phyloP scores from a whole-genome alignment of 2,329 filamentous ascomycete genomes.

The Neofusicoccum kwambonambiense region DNA sequence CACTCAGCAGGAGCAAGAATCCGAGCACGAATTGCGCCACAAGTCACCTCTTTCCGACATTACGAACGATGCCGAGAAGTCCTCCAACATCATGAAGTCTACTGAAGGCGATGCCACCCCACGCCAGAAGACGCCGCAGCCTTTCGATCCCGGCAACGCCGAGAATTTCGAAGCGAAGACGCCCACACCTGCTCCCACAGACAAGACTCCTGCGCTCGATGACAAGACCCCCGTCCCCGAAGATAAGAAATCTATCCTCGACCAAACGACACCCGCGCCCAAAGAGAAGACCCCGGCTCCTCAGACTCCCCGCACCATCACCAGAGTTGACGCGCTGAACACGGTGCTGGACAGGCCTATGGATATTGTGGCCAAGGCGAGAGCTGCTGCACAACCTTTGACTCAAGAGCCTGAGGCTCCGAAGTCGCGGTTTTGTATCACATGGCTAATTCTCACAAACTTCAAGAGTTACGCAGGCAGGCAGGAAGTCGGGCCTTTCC shows the following conservation, averaged over 20 bases:
- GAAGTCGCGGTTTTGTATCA: conserved; percentile 87
- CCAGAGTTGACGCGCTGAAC: conserved; percentile 68
- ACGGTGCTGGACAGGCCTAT: conserved; percentile 83
- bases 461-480: conserved; percentile 98
- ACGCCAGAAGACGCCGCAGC: conserved; percentile 5
- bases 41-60: conserved; percentile 15
- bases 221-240: conserved; percentile 57
- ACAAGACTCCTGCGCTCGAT: conserved; percentile 39
- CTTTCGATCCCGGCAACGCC: neutral
- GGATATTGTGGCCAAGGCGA: conserved; percentile 88
- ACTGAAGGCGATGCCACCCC: conserved; percentile 1
- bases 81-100: conserved; percentile 9
- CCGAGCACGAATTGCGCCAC: conserved; percentile 8
- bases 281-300: conserved; percentile 47
- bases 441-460: conserved; percentile 86
- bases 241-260: conserved; percentile 39
- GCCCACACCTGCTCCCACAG: neutral
- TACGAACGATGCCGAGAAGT: conserved; percentile 7
- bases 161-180: neutral
- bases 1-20: neutral
- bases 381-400: conserved; percentile 61
- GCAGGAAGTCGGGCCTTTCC: conserved; percentile 94
- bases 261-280: conserved; percentile 49
- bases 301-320: conserved; percentile 49
- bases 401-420: conserved; percentile 73